A percentile compares a stretch with the other conserved stretches of the same genome.
These are phyloP conservation scores for Colletotrichum chrysophilum DNA, from an alignment of 2,329 filamentous ascomycete genomes.

Conservation along the genomic window DNA sequence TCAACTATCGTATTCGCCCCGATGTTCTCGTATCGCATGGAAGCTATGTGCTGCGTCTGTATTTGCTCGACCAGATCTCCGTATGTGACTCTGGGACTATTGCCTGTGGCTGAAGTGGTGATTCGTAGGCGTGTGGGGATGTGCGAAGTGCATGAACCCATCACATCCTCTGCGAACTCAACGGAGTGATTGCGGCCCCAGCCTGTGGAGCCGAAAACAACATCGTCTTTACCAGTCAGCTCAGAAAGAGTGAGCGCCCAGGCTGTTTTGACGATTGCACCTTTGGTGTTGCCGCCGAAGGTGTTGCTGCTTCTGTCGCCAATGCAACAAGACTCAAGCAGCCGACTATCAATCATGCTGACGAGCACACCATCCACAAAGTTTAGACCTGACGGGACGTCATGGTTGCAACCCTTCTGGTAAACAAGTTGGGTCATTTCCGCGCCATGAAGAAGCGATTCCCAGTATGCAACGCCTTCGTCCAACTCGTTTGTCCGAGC, in stretches of 20 bases:
- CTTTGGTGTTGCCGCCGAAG: neutral
- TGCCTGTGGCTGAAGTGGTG: neutral
- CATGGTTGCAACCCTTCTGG: neutral
- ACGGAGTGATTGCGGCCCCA: slow-evolving; percentile 2
- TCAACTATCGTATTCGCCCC: slow-evolving; percentile 55
- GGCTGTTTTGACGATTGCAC: neutral
- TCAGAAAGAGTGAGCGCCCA: neutral
- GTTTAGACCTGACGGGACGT: neutral
- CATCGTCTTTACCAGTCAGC: neutral
- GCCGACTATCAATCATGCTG: neutral
- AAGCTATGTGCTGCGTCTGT: slow-evolving; percentile 52
- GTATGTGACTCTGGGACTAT: neutral
- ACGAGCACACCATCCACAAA: neutral
- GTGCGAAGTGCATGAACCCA: slow-evolving; percentile 8
- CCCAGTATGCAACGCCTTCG: slow-evolving; percentile 49
- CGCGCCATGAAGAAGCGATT: slow-evolving; percentile 45
- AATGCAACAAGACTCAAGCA: neutral
- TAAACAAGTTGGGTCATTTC: slow-evolving; percentile 42
- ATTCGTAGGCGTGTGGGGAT: neutral
- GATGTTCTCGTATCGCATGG: slow-evolving; percentile 54
- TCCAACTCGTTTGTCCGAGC: slow-evolving; percentile 42
- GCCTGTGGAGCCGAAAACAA: neutral
- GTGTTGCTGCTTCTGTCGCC: neutral
- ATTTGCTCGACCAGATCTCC: slow-evolving; percentile 34
- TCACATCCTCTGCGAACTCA: neutral